Evolutionary conservation across 1,284 basidiomycete genomes (phyloP).

Genomic region (Ceratobasidium sp.): DNA sequence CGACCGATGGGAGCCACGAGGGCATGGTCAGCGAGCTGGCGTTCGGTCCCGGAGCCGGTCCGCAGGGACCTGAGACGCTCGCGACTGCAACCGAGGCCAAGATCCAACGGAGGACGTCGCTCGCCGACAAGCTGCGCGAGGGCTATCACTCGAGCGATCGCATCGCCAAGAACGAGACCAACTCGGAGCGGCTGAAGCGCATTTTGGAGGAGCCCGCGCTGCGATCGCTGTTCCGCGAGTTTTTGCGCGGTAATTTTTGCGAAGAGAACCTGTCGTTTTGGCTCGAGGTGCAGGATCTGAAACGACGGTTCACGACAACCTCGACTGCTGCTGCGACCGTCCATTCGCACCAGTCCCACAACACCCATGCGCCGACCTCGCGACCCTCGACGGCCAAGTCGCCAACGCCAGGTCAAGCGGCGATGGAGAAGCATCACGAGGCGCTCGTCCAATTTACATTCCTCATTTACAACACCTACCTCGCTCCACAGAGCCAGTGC

Average conservation of each 20-base stretch:
- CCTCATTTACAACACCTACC: slow-evolving; percentile 93
- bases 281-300: slow-evolving; percentile 97
- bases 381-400: slow-evolving; percentile 38
- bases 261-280: slow-evolving; percentile 98
- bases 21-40: slow-evolving; percentile 56
- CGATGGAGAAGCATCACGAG: slow-evolving; percentile 98
- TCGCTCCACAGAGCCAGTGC: slow-evolving; percentile 93
- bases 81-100: slow-evolving; percentile 62
- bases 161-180: slow-evolving; percentile 75
- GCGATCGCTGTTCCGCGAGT: slow-evolving; percentile 92
- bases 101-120: slow-evolving; percentile 79
- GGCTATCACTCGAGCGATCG: slow-evolving; percentile 62
- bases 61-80: slow-evolving; percentile 52
- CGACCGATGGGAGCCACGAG: slow-evolving; percentile 58
- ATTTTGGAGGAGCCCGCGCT: slow-evolving; percentile 94
- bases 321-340: slow-evolving; percentile 84
- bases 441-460: slow-evolving; percentile 94
- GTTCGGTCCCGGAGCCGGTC: slow-evolving; percentile 48
- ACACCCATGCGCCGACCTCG: slow-evolving; percentile 49
- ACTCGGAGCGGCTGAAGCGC: slow-evolving; percentile 89
- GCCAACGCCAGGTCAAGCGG: slow-evolving; percentile 76
- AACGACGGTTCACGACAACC: slow-evolving; percentile 93
- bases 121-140: slow-evolving; percentile 76
- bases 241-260: slow-evolving; percentile 93
- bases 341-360: slow-evolving; percentile 42